These are phyloP conservation scores for Fraxinus xanthoxyloides DNA, from an alignment of 305 asterid species.

Conservation along the genomic window DNA sequence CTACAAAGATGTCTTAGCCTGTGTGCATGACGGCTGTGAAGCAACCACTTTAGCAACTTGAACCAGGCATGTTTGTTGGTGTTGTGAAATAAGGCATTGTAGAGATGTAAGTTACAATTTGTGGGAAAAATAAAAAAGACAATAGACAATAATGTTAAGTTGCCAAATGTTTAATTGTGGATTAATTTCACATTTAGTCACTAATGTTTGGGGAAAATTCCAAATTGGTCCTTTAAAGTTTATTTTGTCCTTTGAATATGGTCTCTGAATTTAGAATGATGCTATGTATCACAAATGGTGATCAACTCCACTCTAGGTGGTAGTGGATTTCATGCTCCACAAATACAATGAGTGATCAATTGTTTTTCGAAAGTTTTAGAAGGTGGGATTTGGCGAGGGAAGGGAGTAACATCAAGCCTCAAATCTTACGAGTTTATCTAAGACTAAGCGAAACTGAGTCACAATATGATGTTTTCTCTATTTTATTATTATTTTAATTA, in stretches of 20 bases:
- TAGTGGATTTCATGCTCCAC: neutral
- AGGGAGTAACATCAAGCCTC: neutral
- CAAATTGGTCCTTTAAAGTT: neutral
- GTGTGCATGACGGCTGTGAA: conserved; percentile 73
- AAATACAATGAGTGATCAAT: neutral
- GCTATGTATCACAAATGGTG: neutral
- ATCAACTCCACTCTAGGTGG: neutral
- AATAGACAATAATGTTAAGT: neutral
- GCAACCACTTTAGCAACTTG: conserved; percentile 52
- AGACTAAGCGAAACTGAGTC: neutral
- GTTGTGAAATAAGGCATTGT: neutral
- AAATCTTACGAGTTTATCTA: neutral
- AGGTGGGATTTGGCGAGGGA: neutral
- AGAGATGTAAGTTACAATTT: neutral
- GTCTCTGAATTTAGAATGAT: neutral
- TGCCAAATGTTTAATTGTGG: neutral
- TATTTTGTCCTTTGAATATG: neutral
- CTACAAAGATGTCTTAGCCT: conserved; percentile 70
- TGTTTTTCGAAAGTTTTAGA: neutral
- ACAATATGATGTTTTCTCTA: neutral
- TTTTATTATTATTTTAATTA: no score
- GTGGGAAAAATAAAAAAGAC: neutral
- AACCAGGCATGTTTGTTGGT: neutral
- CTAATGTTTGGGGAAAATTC: neutral
- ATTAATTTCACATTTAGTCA: neutral